phyloP scores from a whole-genome alignment of 345 rosid species.

The Angophora floribunda region DNA sequence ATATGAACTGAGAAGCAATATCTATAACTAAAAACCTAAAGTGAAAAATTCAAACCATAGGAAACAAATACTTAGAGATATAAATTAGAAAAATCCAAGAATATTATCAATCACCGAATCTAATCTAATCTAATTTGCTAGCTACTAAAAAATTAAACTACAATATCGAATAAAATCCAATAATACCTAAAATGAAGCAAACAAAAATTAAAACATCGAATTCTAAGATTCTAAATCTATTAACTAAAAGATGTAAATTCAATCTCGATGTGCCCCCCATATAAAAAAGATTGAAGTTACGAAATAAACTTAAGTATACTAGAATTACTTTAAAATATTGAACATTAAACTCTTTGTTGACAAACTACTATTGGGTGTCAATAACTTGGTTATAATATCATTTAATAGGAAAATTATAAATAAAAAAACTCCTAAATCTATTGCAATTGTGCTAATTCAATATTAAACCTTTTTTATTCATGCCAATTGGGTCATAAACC shows the following conservation, averaged over 20 bases:
- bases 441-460: no score
- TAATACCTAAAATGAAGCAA: background rate
- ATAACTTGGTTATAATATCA: no score
- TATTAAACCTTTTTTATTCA: no score
- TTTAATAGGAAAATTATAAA: no score
- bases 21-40: background rate
- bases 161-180: background rate
- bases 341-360: no score
- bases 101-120: background rate
- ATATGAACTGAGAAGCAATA: background rate
- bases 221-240: background rate
- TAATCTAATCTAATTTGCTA: background rate
- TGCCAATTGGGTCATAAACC: no score
- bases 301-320: background rate
- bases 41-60: background rate
- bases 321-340: no score
- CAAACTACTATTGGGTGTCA: no score
- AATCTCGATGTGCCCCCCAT: background rate
- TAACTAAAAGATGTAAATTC: background rate
- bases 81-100: background rate
- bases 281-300: background rate
- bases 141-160: background rate
- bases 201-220: accelerated
- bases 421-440: no score
- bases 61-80: background rate